phyloP scores from a whole-genome alignment of 306 rosid species.

The Fragaria nilgerrensis region DNA sequence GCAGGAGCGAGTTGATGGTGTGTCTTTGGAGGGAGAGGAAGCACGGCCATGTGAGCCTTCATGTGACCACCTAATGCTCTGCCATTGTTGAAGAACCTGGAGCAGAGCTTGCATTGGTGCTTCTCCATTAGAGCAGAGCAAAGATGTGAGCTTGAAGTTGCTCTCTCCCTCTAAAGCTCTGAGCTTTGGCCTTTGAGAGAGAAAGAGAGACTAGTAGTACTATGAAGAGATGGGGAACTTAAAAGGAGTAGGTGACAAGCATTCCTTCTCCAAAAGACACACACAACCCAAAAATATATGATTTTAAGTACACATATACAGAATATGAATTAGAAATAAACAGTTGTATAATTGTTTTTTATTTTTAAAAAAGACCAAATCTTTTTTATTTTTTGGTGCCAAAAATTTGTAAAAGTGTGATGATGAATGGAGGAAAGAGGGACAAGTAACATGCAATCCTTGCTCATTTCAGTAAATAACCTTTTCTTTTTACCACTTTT shows the following conservation, averaged over 20 bases:
- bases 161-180: conserved; percentile 1
- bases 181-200: conserved; percentile 17
- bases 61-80: conserved; percentile 88
- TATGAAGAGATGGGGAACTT: conserved; percentile 39
- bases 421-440: conserved; percentile 47
- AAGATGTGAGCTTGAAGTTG: conserved; percentile 24
- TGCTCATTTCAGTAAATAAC: conserved; percentile 35
- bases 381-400: neutral
- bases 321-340: neutral
- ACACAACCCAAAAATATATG: conserved; percentile 43
- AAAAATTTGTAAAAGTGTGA: conserved; percentile 44
- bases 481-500: conserved; percentile 37
- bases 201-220: neutral
- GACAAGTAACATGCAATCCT: conserved; percentile 70
- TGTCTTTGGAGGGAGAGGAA: conserved; percentile 59
- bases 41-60: conserved; percentile 71
- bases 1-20: conserved; percentile 8
- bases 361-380: conserved; percentile 1
- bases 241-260: conserved; percentile 93
- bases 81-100: conserved; percentile 57
- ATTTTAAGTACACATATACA: conserved; percentile 1
- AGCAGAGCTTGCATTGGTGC: conserved; percentile 86
- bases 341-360: conserved; percentile 20
- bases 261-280: conserved; percentile 86
- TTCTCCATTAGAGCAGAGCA: conserved; percentile 49